Evolutionary conservation across 441 rosid genomes (phyloP).

Genomic region (Euphorbia celastroides): DNA sequence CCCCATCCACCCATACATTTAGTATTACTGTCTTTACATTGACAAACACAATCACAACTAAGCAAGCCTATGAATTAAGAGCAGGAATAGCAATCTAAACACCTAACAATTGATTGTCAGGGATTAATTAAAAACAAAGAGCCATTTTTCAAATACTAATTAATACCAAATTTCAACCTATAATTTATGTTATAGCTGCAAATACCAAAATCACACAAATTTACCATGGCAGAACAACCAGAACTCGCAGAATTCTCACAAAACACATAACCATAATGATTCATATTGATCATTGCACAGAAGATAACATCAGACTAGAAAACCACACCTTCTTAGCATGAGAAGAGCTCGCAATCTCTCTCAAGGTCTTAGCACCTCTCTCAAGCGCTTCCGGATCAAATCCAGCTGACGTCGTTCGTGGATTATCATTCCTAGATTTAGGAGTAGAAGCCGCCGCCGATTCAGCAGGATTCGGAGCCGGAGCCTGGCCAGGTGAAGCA

Average conservation of each 20-base stretch:
- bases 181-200: conserved; percentile 5
- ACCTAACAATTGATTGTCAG: no score
- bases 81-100: not conserved
- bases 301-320: not conserved
- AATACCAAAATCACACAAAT: not conserved
- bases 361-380: conserved; percentile 73
- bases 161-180: not conserved
- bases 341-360: conserved; percentile 56
- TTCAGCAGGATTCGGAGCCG: conserved; percentile 26
- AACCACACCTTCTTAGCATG: conserved; percentile 67
- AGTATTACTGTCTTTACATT: not conserved
- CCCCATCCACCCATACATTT: not conserved
- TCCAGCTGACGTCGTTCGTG: conserved; percentile 85
- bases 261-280: not conserved
- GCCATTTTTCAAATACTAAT: not conserved
- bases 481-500: conserved; percentile 21
- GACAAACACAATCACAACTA: not conserved
- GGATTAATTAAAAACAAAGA: not conserved
- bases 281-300: not conserved
- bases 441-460: conserved; percentile 27
- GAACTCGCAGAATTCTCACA: not conserved
- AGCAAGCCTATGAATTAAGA: not conserved
- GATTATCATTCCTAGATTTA: conserved; percentile 53
- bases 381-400: conserved; percentile 92
- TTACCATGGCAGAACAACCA: not conserved